Conservation (phyloP, 176 grass and related monocot genomes). For the Olyra latifolia region DNA sequence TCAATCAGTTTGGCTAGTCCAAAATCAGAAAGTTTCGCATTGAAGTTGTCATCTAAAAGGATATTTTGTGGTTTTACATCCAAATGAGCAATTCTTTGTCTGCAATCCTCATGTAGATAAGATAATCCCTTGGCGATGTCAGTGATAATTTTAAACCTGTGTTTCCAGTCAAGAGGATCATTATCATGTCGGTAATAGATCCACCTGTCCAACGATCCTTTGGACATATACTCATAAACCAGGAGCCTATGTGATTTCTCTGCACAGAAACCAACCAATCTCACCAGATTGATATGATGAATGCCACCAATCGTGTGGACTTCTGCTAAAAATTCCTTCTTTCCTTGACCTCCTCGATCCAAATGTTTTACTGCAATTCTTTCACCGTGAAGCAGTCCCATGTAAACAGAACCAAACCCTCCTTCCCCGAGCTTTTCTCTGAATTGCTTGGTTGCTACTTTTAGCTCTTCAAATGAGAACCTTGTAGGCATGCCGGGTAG, state of each 20-base stretch:
- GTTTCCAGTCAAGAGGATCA: slow-evolving; percentile 47
- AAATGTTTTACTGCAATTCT: slow-evolving; percentile 53
- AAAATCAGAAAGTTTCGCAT: slow-evolving; percentile 70
- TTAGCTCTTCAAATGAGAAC: slow-evolving; percentile 40
- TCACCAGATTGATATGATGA: slow-evolving; percentile 65
- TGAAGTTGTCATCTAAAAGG: slow-evolving; percentile 66
- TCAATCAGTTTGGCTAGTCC: slow-evolving; percentile 70
- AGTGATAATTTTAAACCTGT: slow-evolving; percentile 30
- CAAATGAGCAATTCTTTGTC: slow-evolving; percentile 61
- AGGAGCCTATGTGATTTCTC: slow-evolving; percentile 53
- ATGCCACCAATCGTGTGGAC: slow-evolving; percentile 53
- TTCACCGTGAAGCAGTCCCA: slow-evolving; percentile 24
- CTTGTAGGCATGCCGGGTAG: slow-evolving; percentile 42
- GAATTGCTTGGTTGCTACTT: slow-evolving; percentile 47
- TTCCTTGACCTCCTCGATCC: slow-evolving; percentile 42
- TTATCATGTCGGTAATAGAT: slow-evolving; percentile 38
- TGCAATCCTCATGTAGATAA: slow-evolving; percentile 74
- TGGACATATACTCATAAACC: slow-evolving; percentile 43
- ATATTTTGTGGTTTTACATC: slow-evolving; percentile 79
- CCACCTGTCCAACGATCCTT: slow-evolving; percentile 66
- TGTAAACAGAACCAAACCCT: slow-evolving; percentile 56
- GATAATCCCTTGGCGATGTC: slow-evolving; percentile 55
- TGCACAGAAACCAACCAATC: slow-evolving; percentile 54
- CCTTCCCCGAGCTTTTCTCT: slow-evolving; percentile 43
- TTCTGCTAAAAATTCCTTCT: slow-evolving; percentile 59